These are phyloP conservation scores for Colletotrichum scovillei DNA, from an alignment of 2,329 filamentous ascomycete species.

Conservation along the genomic window DNA sequence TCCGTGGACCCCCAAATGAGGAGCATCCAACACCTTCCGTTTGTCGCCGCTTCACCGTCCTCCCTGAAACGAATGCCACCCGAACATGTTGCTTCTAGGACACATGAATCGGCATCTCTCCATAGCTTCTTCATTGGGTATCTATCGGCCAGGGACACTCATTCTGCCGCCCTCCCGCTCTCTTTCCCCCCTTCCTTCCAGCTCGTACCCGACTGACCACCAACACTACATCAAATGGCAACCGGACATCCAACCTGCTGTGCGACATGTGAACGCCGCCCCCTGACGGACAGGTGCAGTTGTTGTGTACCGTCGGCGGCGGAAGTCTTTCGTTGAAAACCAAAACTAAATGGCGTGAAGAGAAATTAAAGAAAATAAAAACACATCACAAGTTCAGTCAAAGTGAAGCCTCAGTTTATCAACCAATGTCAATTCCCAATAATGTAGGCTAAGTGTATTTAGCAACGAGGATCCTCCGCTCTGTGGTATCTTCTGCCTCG, in stretches of 20 bases:
- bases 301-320: background rate
- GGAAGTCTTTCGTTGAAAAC: no score
- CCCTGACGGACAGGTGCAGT: background rate
- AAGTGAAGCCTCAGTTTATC: background rate
- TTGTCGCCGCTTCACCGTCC: background rate
- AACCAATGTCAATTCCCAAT: background rate
- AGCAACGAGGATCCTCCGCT: conserved; percentile 5
- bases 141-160: no score
- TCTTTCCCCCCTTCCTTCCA: background rate
- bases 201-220: background rate
- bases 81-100: no score
- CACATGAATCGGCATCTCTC: no score
- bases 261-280: background rate
- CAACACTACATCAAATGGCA: background rate
- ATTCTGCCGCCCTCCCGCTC: background rate
- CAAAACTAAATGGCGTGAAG: background rate
- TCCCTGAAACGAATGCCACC: background rate
- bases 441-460: background rate
- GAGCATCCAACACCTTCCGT: background rate
- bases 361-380: background rate
- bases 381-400: background rate
- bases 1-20: background rate
- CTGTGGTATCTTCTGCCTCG: conserved; percentile 27
- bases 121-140: background rate
- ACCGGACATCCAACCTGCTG: background rate